phyloP scores from a whole-genome alignment of 371 early-diverging fungal species.

The Thermomucor indicae-seudaticae region DNA sequence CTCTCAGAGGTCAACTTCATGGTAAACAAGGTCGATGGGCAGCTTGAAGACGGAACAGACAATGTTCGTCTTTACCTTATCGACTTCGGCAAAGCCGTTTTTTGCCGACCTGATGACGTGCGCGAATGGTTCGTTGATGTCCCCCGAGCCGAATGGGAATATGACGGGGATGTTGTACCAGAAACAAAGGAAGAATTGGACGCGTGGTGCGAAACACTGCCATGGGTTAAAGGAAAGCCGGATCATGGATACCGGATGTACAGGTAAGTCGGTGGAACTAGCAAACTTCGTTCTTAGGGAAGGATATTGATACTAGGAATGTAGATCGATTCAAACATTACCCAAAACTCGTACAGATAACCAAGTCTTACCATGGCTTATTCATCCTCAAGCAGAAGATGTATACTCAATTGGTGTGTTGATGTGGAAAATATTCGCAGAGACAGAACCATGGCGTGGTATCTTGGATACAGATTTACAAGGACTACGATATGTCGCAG shows the following conservation, averaged over 20 bases:
- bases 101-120: constrained; percentile 50
- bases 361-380: constrained; percentile 42
- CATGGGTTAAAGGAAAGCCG: constrained; percentile 56
- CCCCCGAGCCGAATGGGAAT: constrained; percentile 31
- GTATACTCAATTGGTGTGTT: constrained; percentile 63
- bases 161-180: constrained; percentile 44
- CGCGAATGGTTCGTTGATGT: constrained; percentile 56
- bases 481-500: constrained; percentile 55
- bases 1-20: constrained; percentile 68
- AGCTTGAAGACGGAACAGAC: constrained; percentile 48
- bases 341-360: constrained; percentile 55
- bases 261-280: constrained; percentile 15
- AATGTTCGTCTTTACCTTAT: constrained; percentile 54
- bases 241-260: constrained; percentile 65
- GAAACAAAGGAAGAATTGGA: constrained; percentile 45
- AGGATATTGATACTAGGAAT: not conserved
- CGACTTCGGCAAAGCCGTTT: constrained; percentile 67
- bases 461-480: constrained; percentile 63
- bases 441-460: constrained; percentile 66
- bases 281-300: not conserved
- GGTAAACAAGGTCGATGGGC: constrained; percentile 50
- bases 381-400: constrained; percentile 62
- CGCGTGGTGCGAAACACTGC: constrained; percentile 43
- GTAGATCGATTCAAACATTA: constrained; percentile 56
- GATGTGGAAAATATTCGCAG: constrained; percentile 65